A percentile compares a stretch with the other conserved stretches of the same genome.
phyloP scores from a whole-genome alignment of 352 stramenopile genomes.

The Plasmopara viticola region DNA sequence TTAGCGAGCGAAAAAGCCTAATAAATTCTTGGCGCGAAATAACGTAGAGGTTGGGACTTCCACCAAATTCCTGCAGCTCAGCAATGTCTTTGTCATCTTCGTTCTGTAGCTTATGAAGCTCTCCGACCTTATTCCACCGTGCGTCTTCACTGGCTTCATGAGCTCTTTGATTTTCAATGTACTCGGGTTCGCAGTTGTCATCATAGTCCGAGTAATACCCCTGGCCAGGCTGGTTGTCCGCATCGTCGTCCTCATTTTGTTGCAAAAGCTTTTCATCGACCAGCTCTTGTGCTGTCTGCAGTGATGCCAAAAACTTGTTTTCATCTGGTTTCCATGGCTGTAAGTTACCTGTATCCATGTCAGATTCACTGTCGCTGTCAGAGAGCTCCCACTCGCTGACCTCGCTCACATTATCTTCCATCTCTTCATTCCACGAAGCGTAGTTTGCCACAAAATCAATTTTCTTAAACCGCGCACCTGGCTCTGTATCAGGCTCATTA shows the following conservation, averaged over 20 bases:
- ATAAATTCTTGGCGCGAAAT: constrained; percentile 59
- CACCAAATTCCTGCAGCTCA: constrained; percentile 22
- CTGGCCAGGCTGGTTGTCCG: constrained; percentile 45
- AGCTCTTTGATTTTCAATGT: constrained; percentile 17
- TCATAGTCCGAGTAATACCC: constrained; percentile 73
- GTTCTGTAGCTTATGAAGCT: constrained; percentile 28
- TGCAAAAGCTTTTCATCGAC: constrained; percentile 44
- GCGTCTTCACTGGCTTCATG: constrained; percentile 43
- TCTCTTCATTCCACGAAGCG: constrained; percentile 29
- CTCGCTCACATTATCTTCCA: constrained; percentile 38
- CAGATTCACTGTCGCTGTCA: constrained; percentile 50
- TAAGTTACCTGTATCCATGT: constrained; percentile 10
- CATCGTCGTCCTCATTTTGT: constrained; percentile 25
- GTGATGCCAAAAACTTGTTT: constrained; percentile 38
- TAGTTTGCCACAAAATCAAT: constrained; percentile 68
- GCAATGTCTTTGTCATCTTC: constrained; percentile 20
- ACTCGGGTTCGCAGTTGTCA: constrained; percentile 24
- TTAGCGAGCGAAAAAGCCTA: constrained; percentile 35
- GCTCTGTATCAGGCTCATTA: constrained; percentile 61
- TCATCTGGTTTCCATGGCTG: constrained; percentile 25
- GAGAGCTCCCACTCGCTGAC: constrained; percentile 59
- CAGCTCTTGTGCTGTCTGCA: constrained; percentile 36
- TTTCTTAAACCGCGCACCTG: constrained; percentile 35
- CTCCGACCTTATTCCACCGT: constrained; percentile 36
- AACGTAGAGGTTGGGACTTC: constrained; percentile 48